Base-by-base conservation (phyloP, 257 asterid genomes). In the Coffea eugenioides region DNA sequence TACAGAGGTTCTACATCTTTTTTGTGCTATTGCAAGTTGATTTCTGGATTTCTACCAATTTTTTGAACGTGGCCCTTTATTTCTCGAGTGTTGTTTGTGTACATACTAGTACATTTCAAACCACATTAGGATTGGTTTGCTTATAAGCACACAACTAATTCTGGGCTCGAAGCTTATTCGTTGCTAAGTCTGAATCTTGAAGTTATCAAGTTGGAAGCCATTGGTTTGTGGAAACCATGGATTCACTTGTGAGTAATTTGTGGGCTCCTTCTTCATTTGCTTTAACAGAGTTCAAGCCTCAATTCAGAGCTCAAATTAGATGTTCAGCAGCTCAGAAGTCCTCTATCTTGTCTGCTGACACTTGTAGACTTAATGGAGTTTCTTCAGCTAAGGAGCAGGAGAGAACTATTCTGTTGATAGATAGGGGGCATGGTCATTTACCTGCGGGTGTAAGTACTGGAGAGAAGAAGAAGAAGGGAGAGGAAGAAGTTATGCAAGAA, bases 271-370 rank as follows among this genome's bases (percentile, higher is more conserved):
- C 72, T 79, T 71, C 67, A 76, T 62, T 80, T 77, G 39, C 87
- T 67, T 79, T 74, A 71, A 71, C 82, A 10, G 88, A 85, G 61
- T 82, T 78, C 57, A 88, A 86, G 81, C 81, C 74, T 78, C 90
- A 66, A 39, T 68, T 82, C 71, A 85, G 90, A 79, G 72, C 34
- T 39, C 82, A 74, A 25, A 45, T 90, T 57, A 81, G 82, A 80
- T 83, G 92, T 65, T 83, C 79, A 41, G 88, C 89, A 39, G 62
- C 85, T 45, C 77, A 83, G 77, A 94, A 89, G 80, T 86, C 92
- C 46, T 71, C 92, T 0, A 83, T 87, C 15, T 59, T 86, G 51
- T 81, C 90, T 59, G 41, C 85, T 15, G 89, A 81, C 34, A 82
- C 92, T 51, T 85, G 80, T 25, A 75, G 69, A 13, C 87, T 86